These are phyloP conservation scores for Lasiodiplodia theobromae DNA, from an alignment of 2,329 filamentous ascomycete species.

Conservation along the genomic window DNA sequence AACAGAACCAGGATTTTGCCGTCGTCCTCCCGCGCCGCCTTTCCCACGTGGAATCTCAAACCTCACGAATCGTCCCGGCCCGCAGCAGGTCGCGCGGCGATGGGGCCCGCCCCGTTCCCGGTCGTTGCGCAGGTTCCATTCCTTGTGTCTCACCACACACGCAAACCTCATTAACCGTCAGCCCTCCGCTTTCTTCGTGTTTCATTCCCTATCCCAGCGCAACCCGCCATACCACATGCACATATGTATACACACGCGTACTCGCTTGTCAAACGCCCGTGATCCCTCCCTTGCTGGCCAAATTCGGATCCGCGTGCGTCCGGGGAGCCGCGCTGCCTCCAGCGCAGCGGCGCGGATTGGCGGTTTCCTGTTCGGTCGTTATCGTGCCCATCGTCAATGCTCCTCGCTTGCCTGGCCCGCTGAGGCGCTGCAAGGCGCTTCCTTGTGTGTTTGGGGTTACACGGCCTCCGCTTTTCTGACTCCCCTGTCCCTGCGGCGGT, in stretches of 20 bases:
- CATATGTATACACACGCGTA: neutral
- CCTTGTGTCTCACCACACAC: slow-evolving; percentile 16
- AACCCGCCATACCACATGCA: neutral
- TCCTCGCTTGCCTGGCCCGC: neutral
- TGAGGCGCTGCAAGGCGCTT: slow-evolving; percentile 17
- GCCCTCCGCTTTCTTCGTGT: slow-evolving; percentile 19
- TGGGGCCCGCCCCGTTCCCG: slow-evolving; percentile 11
- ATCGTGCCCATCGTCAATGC: neutral
- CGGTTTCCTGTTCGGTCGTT: neutral
- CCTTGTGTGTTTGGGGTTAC: slow-evolving; percentile 15
- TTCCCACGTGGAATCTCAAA: slow-evolving; percentile 30
- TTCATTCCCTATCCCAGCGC: slow-evolving; percentile 14
- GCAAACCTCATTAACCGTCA: neutral
- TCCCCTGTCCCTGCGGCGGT: slow-evolving; percentile 25
- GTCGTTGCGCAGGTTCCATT: slow-evolving; percentile 14
- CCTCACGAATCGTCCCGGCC: slow-evolving; percentile 25
- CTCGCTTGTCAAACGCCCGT: neutral
- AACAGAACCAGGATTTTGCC: slow-evolving; percentile 22
- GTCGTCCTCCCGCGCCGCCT: slow-evolving; percentile 23
- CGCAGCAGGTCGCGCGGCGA: slow-evolving; percentile 24
- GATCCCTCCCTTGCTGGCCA: slow-evolving; percentile 15
- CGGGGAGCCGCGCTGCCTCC: neutral
- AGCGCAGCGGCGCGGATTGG: neutral
- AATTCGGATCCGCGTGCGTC: slow-evolving; percentile 23
- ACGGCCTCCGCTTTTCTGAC: slow-evolving; percentile 14